These are phyloP conservation scores for Taxillus chinensis DNA, from an alignment of 164 flowering plant genomes.

Conservation along the genomic window DNA sequence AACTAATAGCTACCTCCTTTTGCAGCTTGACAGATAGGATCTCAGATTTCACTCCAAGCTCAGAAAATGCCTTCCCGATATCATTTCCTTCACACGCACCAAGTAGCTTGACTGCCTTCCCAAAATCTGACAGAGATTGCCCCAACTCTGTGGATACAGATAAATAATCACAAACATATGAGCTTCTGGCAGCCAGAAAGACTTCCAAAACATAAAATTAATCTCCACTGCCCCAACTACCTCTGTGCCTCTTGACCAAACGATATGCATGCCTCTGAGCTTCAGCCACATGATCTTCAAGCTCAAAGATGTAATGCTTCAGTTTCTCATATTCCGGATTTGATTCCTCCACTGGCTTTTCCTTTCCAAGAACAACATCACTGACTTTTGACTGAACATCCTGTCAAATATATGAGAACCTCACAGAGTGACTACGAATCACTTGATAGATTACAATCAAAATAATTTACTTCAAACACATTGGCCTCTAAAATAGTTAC, in stretches of 20 bases:
- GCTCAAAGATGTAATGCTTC: slow-evolving; percentile 81
- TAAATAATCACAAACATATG: background rate
- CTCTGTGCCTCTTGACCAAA: slow-evolving; percentile 95
- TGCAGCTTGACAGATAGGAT: slow-evolving; percentile 63
- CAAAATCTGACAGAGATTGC: slow-evolving; percentile 83
- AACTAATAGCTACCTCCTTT: slow-evolving; percentile 51
- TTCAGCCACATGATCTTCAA: slow-evolving; percentile 89
- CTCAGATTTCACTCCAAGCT: slow-evolving; percentile 82
- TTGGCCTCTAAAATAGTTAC: no score
- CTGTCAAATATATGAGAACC: slow-evolving; percentile 28
- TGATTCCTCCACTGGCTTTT: slow-evolving; percentile 94
- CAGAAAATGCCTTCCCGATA: slow-evolving; percentile 89
- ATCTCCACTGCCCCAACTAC: slow-evolving; percentile 20
- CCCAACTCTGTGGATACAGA: slow-evolving; percentile 56
- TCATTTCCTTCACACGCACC: slow-evolving; percentile 78
- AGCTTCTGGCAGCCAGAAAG: no score
- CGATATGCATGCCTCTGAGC: slow-evolving; percentile 98
- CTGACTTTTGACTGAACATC: slow-evolving; percentile 92
- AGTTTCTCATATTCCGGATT: slow-evolving; percentile 88
- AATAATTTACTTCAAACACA: no score
- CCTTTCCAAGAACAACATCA: slow-evolving; percentile 96
- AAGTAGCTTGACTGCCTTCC: slow-evolving; percentile 81
- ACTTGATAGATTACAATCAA: no score
- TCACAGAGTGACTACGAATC: background rate
- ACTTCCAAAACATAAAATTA: no score